A percentile compares a stretch with the other conserved stretches of the same genome.
These are phyloP conservation scores for Toxicodendron radicans DNA, from an alignment of 345 rosid genomes.

Conservation along the genomic window DNA sequence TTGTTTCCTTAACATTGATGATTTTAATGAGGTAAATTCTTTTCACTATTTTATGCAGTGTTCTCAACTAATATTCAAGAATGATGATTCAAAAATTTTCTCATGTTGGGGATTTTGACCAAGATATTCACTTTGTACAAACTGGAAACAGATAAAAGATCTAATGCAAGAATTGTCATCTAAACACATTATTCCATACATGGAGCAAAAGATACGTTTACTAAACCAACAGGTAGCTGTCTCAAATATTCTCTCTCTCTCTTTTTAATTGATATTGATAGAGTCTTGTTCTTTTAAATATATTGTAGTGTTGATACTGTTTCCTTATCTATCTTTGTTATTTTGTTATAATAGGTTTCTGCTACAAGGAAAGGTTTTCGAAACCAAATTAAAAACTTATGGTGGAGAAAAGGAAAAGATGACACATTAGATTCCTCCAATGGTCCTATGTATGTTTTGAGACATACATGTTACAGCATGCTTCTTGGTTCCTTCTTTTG, in stretches of 20 bases:
- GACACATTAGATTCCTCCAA: conserved; percentile 59
- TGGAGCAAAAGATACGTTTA: conserved; percentile 92
- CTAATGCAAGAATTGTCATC: conserved; percentile 88
- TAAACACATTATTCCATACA: conserved; percentile 84
- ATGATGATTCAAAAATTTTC: conserved; percentile 21
- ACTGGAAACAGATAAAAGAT: conserved; percentile 70
- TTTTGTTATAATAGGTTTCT: conserved; percentile 60
- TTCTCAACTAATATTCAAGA: conserved; percentile 8
- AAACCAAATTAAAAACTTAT: conserved; percentile 91
- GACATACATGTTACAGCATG: conserved; percentile 12
- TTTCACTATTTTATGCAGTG: conserved; percentile 10
- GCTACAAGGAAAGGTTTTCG: conserved; percentile 94
- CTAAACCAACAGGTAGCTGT: conserved; percentile 82
- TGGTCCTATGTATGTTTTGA: conserved; percentile 67
- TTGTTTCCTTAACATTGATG: conserved; percentile 72
- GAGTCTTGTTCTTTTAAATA: conserved; percentile 2
- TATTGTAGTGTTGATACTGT: conserved; percentile 12
- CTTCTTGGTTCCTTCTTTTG: conserved; percentile 20
- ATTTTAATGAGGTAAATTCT: conserved; percentile 62
- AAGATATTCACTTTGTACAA: conserved; percentile 25
- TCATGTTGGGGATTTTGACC: conserved; percentile 20
- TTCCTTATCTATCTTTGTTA: conserved; percentile 17
- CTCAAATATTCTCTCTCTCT: neutral
- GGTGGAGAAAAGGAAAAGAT: conserved; percentile 99
- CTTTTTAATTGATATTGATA: neutral